A percentile compares a stretch with the other conserved stretches of the same genome.
phyloP scores from a whole-genome alignment of 192 early-diverging fungal genomes.

The Neocallimastix lanati region DNA sequence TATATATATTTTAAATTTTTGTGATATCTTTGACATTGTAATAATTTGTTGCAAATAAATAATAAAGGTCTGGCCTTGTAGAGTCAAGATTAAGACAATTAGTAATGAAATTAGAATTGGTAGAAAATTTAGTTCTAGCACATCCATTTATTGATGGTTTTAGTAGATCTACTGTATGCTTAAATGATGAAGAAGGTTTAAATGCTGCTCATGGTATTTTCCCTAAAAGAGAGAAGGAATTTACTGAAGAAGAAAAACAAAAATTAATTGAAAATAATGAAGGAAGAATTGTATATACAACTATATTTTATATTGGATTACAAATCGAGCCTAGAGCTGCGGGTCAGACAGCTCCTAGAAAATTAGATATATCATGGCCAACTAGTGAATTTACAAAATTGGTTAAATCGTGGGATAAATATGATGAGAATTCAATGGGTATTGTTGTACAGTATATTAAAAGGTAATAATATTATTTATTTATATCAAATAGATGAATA shows the following conservation, averaged over 20 bases:
- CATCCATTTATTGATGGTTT: conserved; percentile 84
- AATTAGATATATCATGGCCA: conserved; percentile 62
- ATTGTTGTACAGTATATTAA: conserved; percentile 39
- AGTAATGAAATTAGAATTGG: conserved; percentile 61
- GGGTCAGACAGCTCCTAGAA: conserved; percentile 21
- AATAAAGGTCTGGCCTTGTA: conserved; percentile 58
- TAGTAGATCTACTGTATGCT: conserved; percentile 44
- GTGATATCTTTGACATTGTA: neutral
- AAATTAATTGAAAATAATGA: neutral
- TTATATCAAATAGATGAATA: too few species aligned
- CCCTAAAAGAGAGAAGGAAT: conserved; percentile 8
- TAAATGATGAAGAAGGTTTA: conserved; percentile 41
- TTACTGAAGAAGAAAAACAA: neutral
- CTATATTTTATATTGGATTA: conserved; percentile 82
- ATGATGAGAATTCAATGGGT: conserved; percentile 43
- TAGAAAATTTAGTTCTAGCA: conserved; percentile 47
- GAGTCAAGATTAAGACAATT: conserved; percentile 81
- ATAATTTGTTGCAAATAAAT: too few species aligned
- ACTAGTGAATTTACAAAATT: conserved; percentile 62
- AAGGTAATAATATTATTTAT: too few species aligned
- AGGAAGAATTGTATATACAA: conserved; percentile 36
- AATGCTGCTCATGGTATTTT: conserved; percentile 48
- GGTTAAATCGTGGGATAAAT: conserved; percentile 67
- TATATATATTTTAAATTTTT: too few species aligned
- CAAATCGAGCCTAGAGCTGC: conserved; percentile 36